These are phyloP conservation scores for Tuber microsphaerosporum DNA, from an alignment of 495 filamentous ascomycete species.

Conservation along the genomic window DNA sequence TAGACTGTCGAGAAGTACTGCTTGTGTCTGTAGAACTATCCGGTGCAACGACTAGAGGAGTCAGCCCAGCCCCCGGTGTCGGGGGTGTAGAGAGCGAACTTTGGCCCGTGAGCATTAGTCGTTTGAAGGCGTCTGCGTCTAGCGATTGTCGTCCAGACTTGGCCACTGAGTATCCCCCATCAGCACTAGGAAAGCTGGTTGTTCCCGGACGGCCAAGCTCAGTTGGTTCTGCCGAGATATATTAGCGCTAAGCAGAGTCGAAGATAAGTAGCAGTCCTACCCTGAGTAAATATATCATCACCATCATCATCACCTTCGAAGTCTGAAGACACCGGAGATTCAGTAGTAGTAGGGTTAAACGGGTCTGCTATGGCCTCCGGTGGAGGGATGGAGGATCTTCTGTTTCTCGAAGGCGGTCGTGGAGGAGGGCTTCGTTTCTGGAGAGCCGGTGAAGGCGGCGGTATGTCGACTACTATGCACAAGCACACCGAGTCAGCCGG, in stretches of 20 bases:
- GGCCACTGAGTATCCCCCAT: not conserved
- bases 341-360: not conserved
- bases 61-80: not conserved
- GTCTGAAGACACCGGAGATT: constrained; percentile 1
- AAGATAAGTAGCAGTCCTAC: not conserved
- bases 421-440: not conserved
- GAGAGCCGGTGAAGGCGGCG: not conserved
- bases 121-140: constrained; percentile 39
- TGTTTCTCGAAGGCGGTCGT: constrained; percentile 1
- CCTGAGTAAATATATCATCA: not conserved
- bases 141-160: constrained; percentile 28
- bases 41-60: constrained; percentile 9
- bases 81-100: not conserved
- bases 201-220: not conserved
- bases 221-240: not conserved
- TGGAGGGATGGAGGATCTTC: not conserved
- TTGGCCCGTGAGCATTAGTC: constrained; percentile 35
- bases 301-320: not conserved
- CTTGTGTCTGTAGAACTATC: constrained; percentile 18
- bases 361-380: not conserved
- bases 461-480: not conserved
- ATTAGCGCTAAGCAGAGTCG: not conserved
- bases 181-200: constrained; percentile 3
- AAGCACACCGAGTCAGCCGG: not conserved
- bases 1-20: constrained; percentile 29